Evolutionary conservation across 2,329 filamentous ascomycete species (phyloP).

Genomic region (Claviceps purpurea): DNA sequence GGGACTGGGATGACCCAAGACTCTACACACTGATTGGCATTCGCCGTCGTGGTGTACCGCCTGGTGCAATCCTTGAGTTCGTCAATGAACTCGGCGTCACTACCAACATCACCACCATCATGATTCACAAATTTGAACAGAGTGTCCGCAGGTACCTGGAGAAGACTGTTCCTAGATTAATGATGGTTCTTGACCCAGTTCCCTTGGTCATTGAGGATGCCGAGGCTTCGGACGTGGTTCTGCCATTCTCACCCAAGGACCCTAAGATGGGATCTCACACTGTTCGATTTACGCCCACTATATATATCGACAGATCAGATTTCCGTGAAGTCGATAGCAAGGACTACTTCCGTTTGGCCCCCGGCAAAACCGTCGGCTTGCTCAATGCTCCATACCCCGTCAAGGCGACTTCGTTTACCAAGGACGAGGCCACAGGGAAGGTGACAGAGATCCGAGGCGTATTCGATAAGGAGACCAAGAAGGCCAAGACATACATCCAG

Average conservation of each 20-base stretch:
- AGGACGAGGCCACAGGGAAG: conserved; percentile 48
- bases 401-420: conserved; percentile 55
- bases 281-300: conserved; percentile 54
- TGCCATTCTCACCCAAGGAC: conserved; percentile 77
- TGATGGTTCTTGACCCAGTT: conserved; percentile 79
- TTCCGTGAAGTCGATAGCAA: conserved; percentile 63
- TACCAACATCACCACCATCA: conserved; percentile 65
- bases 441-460: conserved; percentile 50
- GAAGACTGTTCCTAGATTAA: conserved; percentile 72
- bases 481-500: conserved; percentile 75
- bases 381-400: conserved; percentile 60
- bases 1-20: conserved; percentile 83
- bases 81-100: conserved; percentile 87
- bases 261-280: conserved; percentile 49
- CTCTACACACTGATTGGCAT: conserved; percentile 79
- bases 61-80: conserved; percentile 78
- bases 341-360: conserved; percentile 70
- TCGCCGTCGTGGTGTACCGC: conserved; percentile 72
- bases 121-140: conserved; percentile 73
- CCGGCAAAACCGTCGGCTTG: conserved; percentile 63
- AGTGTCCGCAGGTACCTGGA: conserved; percentile 78
- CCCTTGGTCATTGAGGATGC: conserved; percentile 71
- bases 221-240: conserved; percentile 45
- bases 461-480: conserved; percentile 58
- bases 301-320: conserved; percentile 77